Evolutionary conservation across 805 yeast species (phyloP).

Genomic region (Cyberlindnera subsufficiens): DNA sequence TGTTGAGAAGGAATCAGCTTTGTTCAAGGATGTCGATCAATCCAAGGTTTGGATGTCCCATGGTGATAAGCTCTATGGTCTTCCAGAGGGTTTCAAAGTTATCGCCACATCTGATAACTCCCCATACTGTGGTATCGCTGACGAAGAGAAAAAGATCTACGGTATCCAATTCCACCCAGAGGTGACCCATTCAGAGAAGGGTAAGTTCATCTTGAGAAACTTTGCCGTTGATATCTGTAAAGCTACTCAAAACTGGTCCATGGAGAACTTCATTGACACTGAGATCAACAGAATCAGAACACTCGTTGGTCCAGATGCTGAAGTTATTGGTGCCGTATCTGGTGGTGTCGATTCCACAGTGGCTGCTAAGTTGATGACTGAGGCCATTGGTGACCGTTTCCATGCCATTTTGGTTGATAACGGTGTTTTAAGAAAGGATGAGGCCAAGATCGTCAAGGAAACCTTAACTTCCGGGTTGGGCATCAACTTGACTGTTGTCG

Average conservation of each 20-base stretch:
- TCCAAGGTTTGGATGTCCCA: conserved; percentile 99
- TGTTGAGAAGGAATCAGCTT: conserved; percentile 55
- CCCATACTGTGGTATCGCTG: conserved; percentile 90
- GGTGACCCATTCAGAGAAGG: conserved; percentile 92
- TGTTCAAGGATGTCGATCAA: conserved; percentile 86
- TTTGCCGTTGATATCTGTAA: conserved; percentile 90
- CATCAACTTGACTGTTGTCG: conserved; percentile 89
- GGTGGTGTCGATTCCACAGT: conserved; percentile 99
- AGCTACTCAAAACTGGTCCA: conserved; percentile 89
- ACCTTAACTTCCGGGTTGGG: conserved; percentile 92
- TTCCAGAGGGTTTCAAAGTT: conserved; percentile 83
- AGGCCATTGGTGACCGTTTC: conserved; percentile 97
- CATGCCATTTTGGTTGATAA: conserved; percentile 97
- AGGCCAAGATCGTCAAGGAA: conserved; percentile 81
- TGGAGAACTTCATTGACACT: conserved; percentile 96
- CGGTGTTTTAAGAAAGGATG: conserved; percentile 95
- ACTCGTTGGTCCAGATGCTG: conserved; percentile 95
- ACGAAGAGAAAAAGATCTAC: conserved; percentile 65
- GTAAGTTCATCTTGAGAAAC: conserved; percentile 81
- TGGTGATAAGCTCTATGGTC: conserved; percentile 88
- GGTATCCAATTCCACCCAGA: conserved; percentile 99
- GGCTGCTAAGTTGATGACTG: conserved; percentile 96
- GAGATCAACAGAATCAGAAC: conserved; percentile 89
- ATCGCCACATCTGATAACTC: conserved; percentile 93
- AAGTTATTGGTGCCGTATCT: conserved; percentile 98